Percentiles rank a stretch among this genome's conserved stretches.
Evolutionary conservation across 352 stramenopile genomes (phyloP).

Genomic region (Phytophthora fragariaefolia): DNA sequence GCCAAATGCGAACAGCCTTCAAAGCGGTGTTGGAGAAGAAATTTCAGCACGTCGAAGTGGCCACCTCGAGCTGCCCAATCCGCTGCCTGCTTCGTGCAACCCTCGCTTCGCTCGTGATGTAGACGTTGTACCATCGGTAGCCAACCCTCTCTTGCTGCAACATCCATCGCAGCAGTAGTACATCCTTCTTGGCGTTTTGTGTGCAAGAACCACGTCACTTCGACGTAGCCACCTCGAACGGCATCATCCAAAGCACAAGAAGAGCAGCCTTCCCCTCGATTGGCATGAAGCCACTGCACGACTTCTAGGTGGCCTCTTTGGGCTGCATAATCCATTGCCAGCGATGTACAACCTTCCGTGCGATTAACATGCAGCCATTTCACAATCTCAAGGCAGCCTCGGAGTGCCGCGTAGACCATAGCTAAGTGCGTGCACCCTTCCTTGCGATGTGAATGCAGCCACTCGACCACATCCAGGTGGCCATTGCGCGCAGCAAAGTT

Average conservation of each 20-base stretch:
- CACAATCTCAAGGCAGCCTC: slow-evolving; percentile 7
- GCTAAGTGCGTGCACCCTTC: slow-evolving; percentile 15
- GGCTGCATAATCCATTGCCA: slow-evolving; percentile 30
- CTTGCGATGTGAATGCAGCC: slow-evolving; percentile 6
- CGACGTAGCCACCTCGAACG: slow-evolving; percentile 17
- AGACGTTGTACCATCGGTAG: slow-evolving; percentile 19
- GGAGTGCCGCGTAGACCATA: slow-evolving; percentile 11
- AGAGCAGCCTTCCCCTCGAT: slow-evolving; percentile 15
- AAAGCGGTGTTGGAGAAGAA: slow-evolving; percentile 10
- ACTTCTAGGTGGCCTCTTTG: slow-evolving; percentile 23
- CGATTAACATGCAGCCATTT: slow-evolving; percentile 21
- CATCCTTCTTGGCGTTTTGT: slow-evolving; percentile 16
- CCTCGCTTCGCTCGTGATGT: slow-evolving; percentile 16
- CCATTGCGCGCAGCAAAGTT: slow-evolving; percentile 17
- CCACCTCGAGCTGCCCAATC: slow-evolving; percentile 23
- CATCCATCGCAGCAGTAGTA: slow-evolving; percentile 25
- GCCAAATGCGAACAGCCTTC: slow-evolving; percentile 27
- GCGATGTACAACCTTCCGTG: slow-evolving; percentile 15
- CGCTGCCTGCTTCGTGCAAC: slow-evolving; percentile 22
- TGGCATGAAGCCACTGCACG: slow-evolving; percentile 19
- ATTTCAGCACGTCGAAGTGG: slow-evolving; percentile 27
- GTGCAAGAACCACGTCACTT: slow-evolving; percentile 23
- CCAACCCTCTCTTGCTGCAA: slow-evolving; percentile 15
- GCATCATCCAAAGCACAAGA: slow-evolving; percentile 20
- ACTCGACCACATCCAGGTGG: slow-evolving; percentile 20